Conservation (phyloP, 78 protist genomes). For the Dictyostelium citrinum region DNA sequence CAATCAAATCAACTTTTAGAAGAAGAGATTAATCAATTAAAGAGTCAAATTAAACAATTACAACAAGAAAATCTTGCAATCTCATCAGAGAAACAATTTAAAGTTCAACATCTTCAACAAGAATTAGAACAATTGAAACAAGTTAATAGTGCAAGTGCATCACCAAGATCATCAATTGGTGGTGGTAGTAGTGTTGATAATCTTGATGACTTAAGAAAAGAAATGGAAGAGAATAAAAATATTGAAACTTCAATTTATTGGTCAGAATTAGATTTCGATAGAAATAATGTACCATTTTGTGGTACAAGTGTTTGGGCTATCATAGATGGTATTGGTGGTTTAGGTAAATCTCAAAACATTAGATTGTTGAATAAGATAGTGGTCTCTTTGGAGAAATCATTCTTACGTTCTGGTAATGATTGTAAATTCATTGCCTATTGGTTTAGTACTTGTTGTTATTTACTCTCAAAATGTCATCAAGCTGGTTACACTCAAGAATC, state of each 20-base stretch:
- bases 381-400: not conserved
- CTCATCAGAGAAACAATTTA: not conserved
- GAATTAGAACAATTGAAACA: not conserved
- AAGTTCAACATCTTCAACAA: not conserved
- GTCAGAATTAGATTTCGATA: constrained; percentile 56
- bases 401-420: constrained; percentile 57
- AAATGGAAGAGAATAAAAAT: constrained; percentile 48
- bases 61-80: not conserved
- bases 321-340: constrained; percentile 49
- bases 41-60: not conserved
- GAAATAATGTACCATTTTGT: constrained; percentile 46
- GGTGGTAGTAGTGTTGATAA: not conserved
- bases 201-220: not conserved
- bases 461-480: constrained; percentile 53
- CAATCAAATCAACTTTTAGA: not conserved
- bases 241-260: constrained; percentile 52
- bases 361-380: constrained; percentile 30
- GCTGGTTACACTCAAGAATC: constrained; percentile 17
- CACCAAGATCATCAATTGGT: not conserved
- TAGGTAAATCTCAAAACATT: constrained; percentile 2
- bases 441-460: constrained; percentile 46
- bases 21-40: not conserved
- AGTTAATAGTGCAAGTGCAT: not conserved
- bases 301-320: constrained; percentile 60
- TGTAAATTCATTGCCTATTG: constrained; percentile 69